Evolutionary conservation across 495 filamentous ascomycete genomes (phyloP), one percentile per base, ranked within the genome.

Genomic region (Lasiosphaeria ovina): DNA sequence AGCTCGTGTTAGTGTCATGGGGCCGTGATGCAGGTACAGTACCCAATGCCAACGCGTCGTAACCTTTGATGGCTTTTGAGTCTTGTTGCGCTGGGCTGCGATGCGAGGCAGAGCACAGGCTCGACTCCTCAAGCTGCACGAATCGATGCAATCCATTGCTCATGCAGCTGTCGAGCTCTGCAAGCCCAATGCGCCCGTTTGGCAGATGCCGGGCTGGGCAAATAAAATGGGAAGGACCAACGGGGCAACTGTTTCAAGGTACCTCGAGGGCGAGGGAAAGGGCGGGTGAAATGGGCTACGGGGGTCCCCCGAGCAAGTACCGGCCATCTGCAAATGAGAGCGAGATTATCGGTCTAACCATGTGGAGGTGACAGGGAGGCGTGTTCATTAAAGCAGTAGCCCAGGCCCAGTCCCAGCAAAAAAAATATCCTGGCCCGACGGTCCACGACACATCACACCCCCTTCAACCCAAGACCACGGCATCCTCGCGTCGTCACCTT

Each of bases 311-410:
- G 59, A 7, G 8, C 54, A 68, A 62, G 67, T 68, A 64, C 63
- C 59, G 50, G 5, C 51, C 61, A 69, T 66, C 65, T 60, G 62
- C 62, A 68, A 66, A 68, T 64, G 63, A 62, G 50, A 62, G 50
- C 65, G 69, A 72, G 52, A 72, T 72, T 70, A 49, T 57, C 61
- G 35, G 58, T 35, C 51, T 11, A 50, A 54, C 38, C 55, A 58
- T 62, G 69, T 69, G 65, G 69, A 66, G 51, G 24, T 58, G 59
- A 56, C 68, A 69, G 64, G 70, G 70, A 62, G 63, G 58, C 59
- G 54, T 62, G 56, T 64, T 70, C 60, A 69, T 64, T 70, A 63
- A 64, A 66, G 62, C 59, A 62, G 62, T 40, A 52, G 64, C 48
- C 58, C 60, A 38, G 59, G 60, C 57, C 35, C 42, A 16, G 54